Evolutionary conservation across 805 yeast species (phyloP).

Genomic region (Zygosaccharomyces gambellarensis): DNA sequence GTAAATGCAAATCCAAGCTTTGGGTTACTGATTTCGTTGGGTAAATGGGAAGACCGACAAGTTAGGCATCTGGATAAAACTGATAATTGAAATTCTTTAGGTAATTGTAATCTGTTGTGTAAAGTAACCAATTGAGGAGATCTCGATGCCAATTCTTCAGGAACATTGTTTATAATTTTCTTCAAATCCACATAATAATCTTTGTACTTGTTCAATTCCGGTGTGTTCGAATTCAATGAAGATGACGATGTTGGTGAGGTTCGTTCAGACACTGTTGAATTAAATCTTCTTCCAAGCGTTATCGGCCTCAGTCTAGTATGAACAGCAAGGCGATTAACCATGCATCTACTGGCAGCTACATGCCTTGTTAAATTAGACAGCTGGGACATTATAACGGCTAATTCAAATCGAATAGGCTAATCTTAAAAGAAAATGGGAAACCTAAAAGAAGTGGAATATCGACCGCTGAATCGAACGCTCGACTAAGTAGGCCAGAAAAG

Average conservation of each 20-base stretch:
- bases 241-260: slow-evolving; percentile 3
- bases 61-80: slow-evolving; percentile 80
- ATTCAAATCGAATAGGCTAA: neutral
- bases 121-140: slow-evolving; percentile 74
- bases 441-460: neutral
- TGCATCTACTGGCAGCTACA: slow-evolving; percentile 4
- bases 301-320: neutral
- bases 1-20: slow-evolving; percentile 18
- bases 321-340: neutral
- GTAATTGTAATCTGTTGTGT: slow-evolving; percentile 69
- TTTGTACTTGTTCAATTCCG: slow-evolving; percentile 24
- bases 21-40: slow-evolving; percentile 14
- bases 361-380: slow-evolving; percentile 9
- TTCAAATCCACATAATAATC: slow-evolving; percentile 23
- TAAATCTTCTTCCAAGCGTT: neutral
- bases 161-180: slow-evolving; percentile 19
- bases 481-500: neutral
- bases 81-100: slow-evolving; percentile 50
- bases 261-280: neutral
- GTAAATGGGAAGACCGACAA: slow-evolving; percentile 41
- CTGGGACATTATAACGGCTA: slow-evolving; percentile 10
- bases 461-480: neutral
- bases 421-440: neutral
- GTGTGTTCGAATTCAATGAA: slow-evolving; percentile 2
- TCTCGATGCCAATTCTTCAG: slow-evolving; percentile 49